phyloP scores from a whole-genome alignment of 805 yeast genomes.

The Naumovozyma castellii region DNA sequence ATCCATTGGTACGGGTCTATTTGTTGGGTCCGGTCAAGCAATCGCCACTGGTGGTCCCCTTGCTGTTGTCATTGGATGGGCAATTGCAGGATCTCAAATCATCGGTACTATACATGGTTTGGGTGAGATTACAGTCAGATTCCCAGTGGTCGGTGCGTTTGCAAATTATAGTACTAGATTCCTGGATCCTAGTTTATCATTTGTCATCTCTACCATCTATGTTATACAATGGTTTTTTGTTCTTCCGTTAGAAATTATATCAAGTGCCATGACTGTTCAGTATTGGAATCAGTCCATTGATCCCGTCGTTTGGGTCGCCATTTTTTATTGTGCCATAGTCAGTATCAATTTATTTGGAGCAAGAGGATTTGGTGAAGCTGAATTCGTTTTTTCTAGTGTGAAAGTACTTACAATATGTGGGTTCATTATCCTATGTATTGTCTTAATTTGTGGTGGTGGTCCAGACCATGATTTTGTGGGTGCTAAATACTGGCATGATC shows the following conservation, averaged over 20 bases:
- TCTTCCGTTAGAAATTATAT: constrained; percentile 40
- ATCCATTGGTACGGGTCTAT: constrained; percentile 26
- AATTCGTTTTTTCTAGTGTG: constrained; percentile 36
- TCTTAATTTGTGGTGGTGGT: constrained; percentile 38
- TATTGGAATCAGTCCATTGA: constrained; percentile 38
- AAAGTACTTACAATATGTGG: constrained; percentile 40
- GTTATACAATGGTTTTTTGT: constrained; percentile 40
- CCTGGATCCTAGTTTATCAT: constrained; percentile 44
- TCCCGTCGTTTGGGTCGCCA: constrained; percentile 36
- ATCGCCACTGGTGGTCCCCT: constrained; percentile 44
- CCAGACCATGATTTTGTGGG: constrained; percentile 39
- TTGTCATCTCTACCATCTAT: constrained; percentile 49
- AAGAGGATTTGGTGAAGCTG: constrained; percentile 42
- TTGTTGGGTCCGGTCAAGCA: constrained; percentile 31
- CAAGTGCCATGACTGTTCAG: constrained; percentile 40
- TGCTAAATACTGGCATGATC: constrained; percentile 40
- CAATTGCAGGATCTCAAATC: constrained; percentile 43
- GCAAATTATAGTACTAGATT: constrained; percentile 39
- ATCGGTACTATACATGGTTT: constrained; percentile 44
- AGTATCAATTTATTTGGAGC: constrained; percentile 41
- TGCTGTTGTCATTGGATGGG: constrained; percentile 40
- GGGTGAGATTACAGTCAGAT: constrained; percentile 42
- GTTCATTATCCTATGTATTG: constrained; percentile 43
- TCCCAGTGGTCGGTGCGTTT: constrained; percentile 43
- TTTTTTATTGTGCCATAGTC: constrained; percentile 36